phyloP scores from a whole-genome alignment of 208 protist genomes.

The Crithidia sp. region DNA sequence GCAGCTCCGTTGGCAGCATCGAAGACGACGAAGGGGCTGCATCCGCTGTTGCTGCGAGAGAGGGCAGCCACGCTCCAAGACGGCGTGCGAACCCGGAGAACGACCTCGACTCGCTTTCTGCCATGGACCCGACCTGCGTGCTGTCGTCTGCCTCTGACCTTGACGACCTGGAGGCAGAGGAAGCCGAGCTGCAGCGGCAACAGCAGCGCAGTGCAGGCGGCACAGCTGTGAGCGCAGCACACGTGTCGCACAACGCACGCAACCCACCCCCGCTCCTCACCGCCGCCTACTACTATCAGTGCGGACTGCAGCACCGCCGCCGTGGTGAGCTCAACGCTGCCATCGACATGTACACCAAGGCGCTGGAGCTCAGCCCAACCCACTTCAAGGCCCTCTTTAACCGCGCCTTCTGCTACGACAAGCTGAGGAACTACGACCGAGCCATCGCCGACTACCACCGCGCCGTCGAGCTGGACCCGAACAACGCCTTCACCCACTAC shows the following conservation, averaged over 20 bases:
- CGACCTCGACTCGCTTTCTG: constrained; percentile 11
- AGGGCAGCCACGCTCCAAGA: neutral
- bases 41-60: neutral
- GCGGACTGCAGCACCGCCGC: constrained; percentile 64
- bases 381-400: constrained; percentile 93
- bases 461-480: constrained; percentile 69
- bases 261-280: constrained; percentile 3
- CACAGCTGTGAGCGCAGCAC: neutral
- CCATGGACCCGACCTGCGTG: constrained; percentile 28
- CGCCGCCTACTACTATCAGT: constrained; percentile 70
- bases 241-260: neutral
- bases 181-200: neutral
- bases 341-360: constrained; percentile 82
- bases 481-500: constrained; percentile 89
- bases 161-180: constrained; percentile 7
- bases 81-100: constrained; percentile 14
- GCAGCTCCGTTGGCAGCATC: neutral
- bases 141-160: constrained; percentile 10
- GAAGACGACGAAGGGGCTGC: neutral
- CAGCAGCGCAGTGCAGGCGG: neutral
- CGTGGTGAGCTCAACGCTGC: constrained; percentile 75
- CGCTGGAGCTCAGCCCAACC: constrained; percentile 64
- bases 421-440: constrained; percentile 55
- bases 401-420: constrained; percentile 83
- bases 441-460: constrained; percentile 82